A percentile compares a stretch with the other conserved stretches of the same genome.
These are phyloP conservation scores for Xylariaceae sp. DNA, from an alignment of 2,329 filamentous ascomycete genomes.

Conservation along the genomic window DNA sequence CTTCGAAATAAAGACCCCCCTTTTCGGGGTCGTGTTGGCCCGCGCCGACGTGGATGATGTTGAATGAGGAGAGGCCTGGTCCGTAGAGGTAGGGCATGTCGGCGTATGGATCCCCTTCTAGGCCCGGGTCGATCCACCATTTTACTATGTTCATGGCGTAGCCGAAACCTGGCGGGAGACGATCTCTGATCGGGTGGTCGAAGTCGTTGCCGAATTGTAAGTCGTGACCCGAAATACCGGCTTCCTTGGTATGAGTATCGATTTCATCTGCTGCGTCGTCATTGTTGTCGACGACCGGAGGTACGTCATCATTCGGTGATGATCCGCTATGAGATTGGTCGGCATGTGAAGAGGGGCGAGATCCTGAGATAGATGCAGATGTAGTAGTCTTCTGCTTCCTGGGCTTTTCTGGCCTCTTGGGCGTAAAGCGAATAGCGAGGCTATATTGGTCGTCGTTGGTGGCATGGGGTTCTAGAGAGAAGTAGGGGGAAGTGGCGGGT, in stretches of 20 bases:
- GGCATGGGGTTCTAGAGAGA: conserved; percentile 61
- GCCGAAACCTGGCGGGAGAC: conserved; percentile 78
- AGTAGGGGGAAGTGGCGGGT: conserved; percentile 69
- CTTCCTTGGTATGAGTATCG: conserved; percentile 4
- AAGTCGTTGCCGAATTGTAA: conserved; percentile 96
- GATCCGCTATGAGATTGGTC: background rate
- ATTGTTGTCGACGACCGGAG: background rate
- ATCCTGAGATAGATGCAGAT: background rate
- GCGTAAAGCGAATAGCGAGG: conserved; percentile 72
- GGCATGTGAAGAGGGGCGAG: background rate
- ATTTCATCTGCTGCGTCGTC: background rate
- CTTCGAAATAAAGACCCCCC: conserved; percentile 54
- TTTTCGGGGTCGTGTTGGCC: conserved; percentile 42
- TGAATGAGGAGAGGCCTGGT: conserved; percentile 73
- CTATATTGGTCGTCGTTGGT: conserved; percentile 72
- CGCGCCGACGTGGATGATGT: conserved; percentile 63
- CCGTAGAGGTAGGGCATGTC: conserved; percentile 85
- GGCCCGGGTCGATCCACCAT: conserved; percentile 84
- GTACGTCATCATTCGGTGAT: background rate
- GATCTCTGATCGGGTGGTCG: conserved; percentile 80
- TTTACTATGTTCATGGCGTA: conserved; percentile 80
- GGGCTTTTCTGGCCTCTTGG: conserved; percentile 43
- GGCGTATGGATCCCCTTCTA: conserved; percentile 85
- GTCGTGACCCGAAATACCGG: conserved; percentile 60
- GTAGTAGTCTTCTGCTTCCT: conserved; percentile 5